phyloP scores from a whole-genome alignment of 352 stramenopile genomes.

The Pythium inflatum region DNA sequence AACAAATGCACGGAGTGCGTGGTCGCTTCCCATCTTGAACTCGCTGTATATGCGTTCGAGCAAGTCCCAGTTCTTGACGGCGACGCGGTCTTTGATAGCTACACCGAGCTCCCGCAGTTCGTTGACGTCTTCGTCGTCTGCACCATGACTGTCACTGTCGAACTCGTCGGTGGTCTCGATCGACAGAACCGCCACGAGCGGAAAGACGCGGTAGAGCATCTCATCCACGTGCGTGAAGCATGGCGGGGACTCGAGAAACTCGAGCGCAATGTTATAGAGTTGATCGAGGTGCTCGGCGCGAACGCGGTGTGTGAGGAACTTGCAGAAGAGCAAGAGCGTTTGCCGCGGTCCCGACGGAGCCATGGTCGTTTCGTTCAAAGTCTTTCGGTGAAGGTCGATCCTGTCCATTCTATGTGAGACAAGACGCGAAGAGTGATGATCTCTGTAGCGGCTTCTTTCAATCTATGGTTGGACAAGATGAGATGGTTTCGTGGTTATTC shows the following conservation, averaged over 20 bases:
- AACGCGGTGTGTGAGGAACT: conserved; percentile 5
- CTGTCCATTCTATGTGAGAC: background rate
- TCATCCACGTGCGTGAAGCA: conserved; percentile 7
- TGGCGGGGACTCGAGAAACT: conserved; percentile 1
- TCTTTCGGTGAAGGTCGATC: background rate
- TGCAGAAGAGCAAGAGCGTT: conserved; percentile 11
- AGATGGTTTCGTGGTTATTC: no score
- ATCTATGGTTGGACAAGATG: no score
- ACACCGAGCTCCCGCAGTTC: background rate
- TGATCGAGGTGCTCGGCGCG: conserved; percentile 1
- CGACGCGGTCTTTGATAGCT: background rate
- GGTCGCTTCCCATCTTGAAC: conserved; percentile 4
- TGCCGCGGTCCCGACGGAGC: background rate
- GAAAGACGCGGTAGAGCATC: conserved; percentile 12
- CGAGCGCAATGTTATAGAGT: conserved; percentile 1
- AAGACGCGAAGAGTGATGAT: background rate
- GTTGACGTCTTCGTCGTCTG: background rate
- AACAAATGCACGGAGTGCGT: conserved; percentile 2
- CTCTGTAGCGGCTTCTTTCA: no score
- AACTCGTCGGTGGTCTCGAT: background rate
- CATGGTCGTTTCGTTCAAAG: conserved; percentile 1
- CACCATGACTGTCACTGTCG: background rate
- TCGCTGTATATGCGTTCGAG: conserved; percentile 5
- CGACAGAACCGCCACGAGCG: background rate
- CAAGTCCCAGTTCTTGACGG: conserved; percentile 7